Evolutionary conservation across 306 rosid species (phyloP).

Genomic region (Cucumis hystrix): DNA sequence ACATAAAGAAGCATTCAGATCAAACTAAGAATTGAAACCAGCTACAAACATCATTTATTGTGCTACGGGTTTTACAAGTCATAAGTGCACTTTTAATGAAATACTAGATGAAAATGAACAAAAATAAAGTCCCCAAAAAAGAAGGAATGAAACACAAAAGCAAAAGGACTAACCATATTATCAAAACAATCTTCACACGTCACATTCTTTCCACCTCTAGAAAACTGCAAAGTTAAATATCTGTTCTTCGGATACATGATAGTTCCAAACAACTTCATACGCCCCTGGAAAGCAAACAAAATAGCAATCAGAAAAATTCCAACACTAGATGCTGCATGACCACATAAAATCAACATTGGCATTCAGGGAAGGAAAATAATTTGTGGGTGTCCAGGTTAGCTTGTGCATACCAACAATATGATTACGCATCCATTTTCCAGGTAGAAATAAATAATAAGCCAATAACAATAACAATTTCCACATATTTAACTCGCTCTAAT

Average conservation of each 20-base stretch:
- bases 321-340: neutral
- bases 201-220: slow-evolving; percentile 75
- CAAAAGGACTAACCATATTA: slow-evolving; percentile 54
- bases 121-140: neutral
- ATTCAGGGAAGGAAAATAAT: neutral
- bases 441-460: neutral
- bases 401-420: neutral
- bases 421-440: neutral
- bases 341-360: neutral
- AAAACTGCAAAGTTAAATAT: slow-evolving; percentile 77
- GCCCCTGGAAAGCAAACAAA: slow-evolving; percentile 41
- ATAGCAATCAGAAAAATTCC: neutral
- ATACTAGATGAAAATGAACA: neutral
- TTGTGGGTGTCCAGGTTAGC: neutral
- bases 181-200: slow-evolving; percentile 85
- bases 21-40: neutral
- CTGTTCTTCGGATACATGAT: slow-evolving; percentile 72
- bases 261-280: slow-evolving; percentile 85
- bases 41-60: neutral
- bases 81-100: neutral
- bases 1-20: neutral
- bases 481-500: neutral
- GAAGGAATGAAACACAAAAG: neutral
- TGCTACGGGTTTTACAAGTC: neutral
- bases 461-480: neutral